These are phyloP conservation scores for Bassia scoparia DNA, from an alignment of 148 eudicot species.

Conservation along the genomic window DNA sequence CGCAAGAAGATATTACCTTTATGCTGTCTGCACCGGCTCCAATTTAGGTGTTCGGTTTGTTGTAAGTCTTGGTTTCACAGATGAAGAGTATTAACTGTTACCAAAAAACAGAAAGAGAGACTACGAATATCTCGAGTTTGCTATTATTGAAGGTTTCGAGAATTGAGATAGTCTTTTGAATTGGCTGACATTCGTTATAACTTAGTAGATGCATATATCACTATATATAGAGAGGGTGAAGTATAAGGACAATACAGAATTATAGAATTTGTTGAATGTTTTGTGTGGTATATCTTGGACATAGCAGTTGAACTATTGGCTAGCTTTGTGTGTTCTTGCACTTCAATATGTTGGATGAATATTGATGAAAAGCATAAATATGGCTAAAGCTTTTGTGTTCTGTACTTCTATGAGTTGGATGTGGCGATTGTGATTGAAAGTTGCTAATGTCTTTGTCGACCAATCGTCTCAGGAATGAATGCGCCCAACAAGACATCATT, in stretches of 20 bases:
- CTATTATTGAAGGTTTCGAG: no score
- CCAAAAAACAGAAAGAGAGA: not conserved
- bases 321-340: no score
- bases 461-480: constrained; percentile 73
- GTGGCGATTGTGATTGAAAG: not conserved
- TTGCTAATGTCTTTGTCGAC: not conserved
- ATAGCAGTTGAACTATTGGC: no score
- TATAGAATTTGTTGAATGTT: not conserved
- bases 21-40: not conserved
- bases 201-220: not conserved
- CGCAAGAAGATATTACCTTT: not conserved
- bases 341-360: no score
- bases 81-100: no score
- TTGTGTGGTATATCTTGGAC: not conserved
- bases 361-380: not conserved
- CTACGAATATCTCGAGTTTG: no score
- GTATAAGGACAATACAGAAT: not conserved
- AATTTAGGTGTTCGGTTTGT: not conserved
- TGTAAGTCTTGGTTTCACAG: not conserved
- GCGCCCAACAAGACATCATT: constrained; percentile 63
- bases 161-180: not conserved
- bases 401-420: not conserved
- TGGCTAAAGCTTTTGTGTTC: not conserved
- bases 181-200: not conserved
- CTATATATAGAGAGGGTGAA: no score